A percentile compares a stretch with the other conserved stretches of the same genome.
phyloP scores from a whole-genome alignment of 1,139 yeast species.

The Pichia sp. region DNA sequence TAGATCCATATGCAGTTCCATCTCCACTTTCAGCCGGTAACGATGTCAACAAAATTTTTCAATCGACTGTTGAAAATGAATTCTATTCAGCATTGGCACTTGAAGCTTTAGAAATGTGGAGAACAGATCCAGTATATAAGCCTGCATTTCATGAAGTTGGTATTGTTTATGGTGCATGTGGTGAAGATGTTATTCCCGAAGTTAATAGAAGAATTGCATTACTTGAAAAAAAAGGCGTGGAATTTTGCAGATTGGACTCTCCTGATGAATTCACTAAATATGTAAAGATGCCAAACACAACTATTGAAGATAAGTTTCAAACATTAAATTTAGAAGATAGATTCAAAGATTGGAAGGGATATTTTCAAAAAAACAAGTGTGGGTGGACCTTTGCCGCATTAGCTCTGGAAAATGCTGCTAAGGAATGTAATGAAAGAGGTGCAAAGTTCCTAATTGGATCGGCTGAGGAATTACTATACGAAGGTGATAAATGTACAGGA shows the following conservation, averaged over 20 bases:
- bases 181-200: slow-evolving; percentile 15
- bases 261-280: slow-evolving; percentile 22
- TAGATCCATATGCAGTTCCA: slow-evolving; percentile 41
- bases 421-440: slow-evolving; percentile 34
- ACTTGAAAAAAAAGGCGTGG: slow-evolving; percentile 5
- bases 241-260: slow-evolving; percentile 14
- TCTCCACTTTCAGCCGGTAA: slow-evolving; percentile 46
- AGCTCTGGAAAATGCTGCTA: slow-evolving; percentile 32
- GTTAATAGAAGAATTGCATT: slow-evolving; percentile 4
- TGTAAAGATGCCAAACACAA: slow-evolving; percentile 8
- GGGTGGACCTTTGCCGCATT: slow-evolving; percentile 38
- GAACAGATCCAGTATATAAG: slow-evolving; percentile 31
- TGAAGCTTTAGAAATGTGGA: slow-evolving; percentile 40
- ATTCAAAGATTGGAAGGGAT: slow-evolving; percentile 28
- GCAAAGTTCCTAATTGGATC: slow-evolving; percentile 36
- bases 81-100: slow-evolving; percentile 36
- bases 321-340: slow-evolving; percentile 7
- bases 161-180: slow-evolving; percentile 28
- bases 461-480: slow-evolving; percentile 28
- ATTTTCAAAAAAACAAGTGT: slow-evolving; percentile 29
- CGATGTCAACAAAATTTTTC: slow-evolving; percentile 43
- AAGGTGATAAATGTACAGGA: slow-evolving; percentile 18
- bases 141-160: slow-evolving; percentile 34
- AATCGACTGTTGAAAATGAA: slow-evolving; percentile 27
- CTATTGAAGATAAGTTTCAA: slow-evolving; percentile 1